Base-by-base conservation (phyloP, 768 basidiomycete genomes). In the Collybiopsis luxurians region DNA sequence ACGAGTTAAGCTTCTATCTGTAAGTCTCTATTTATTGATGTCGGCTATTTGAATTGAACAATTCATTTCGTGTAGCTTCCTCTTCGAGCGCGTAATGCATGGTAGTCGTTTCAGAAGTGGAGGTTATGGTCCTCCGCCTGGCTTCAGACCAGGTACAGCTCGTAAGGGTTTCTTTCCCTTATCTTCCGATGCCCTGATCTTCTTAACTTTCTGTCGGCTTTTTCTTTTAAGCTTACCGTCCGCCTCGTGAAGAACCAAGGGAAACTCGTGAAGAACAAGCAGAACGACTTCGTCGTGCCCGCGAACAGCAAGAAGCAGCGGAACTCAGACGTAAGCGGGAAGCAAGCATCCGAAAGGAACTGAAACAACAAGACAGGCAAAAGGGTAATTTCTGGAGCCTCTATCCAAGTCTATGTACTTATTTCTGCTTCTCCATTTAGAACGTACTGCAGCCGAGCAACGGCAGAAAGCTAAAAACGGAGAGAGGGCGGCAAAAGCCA, bases 301-400 rank as follows among this genome's bases (percentile, higher is more conserved):
- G 79, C 39, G 81, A 86, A 67, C 82, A 84, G 42, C 84, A 82
- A 64, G 67, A 77, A 56, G 78, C 68, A 23, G 85, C 83, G 1
- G 76, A 81, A 58, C 75, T 74, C 56, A 81, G 86, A 50, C 75
- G 83, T 15, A 73, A 74, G 52, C 68, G 70, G 56, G 80, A 86
- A 63, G 75, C 78, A 45, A 75, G 71, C 23, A 73, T 71, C 3
- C 79, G 80, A 19, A 84, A 79, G 65, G 78, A 74, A 3, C 66
- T 67, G 31, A 73, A 63, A 55, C 75, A 74, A 66, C 71, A 66
- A 59, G 74, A 76, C 66, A 83, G 79, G 51, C 81, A 83, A 66
- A 72, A 71, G 63, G 83, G 84, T 84, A 65, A 46, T 69, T 57
- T 19, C 7, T 13, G 21, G 39, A 59, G 47, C 43, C 43, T 3